A percentile compares a stretch with the other conserved stretches of the same genome.
Evolutionary conservation across 1,139 yeast species (phyloP).

Genomic region (Yamadazyma conglobata): DNA sequence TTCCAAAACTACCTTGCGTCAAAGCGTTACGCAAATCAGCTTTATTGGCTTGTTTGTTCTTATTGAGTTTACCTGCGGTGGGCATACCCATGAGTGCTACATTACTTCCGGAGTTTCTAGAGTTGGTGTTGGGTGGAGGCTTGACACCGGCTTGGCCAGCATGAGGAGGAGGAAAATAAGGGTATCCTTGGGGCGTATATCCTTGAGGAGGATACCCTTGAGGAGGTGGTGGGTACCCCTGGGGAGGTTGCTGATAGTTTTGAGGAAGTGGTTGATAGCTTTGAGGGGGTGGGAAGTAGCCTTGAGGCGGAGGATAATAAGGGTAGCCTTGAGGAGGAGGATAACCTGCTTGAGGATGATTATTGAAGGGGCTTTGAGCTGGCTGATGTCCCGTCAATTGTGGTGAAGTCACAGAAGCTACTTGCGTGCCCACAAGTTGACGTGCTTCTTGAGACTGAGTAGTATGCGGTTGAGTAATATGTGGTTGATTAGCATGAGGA

Average conservation of each 20-base stretch:
- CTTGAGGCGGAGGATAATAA: slow-evolving; percentile 11
- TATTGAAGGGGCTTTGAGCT: too few relatives aligned
- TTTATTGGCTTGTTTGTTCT: slow-evolving; percentile 33
- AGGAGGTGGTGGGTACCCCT: slow-evolving; percentile 13
- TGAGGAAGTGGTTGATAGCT: slow-evolving; percentile 10
- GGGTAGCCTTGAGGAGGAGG: slow-evolving; percentile 17
- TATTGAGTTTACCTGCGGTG: slow-evolving; percentile 29
- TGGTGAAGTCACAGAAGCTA: background rate
- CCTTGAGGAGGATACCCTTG: slow-evolving; percentile 14
- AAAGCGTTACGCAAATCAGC: slow-evolving; percentile 43
- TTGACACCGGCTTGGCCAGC: slow-evolving; percentile 3
- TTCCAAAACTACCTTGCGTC: slow-evolving; percentile 40
- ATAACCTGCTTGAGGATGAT: slow-evolving; percentile 2
- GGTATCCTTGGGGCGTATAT: slow-evolving; percentile 15
- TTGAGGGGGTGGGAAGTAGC: slow-evolving; percentile 4
- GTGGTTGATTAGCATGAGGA: slow-evolving; percentile 6
- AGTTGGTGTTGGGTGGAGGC: slow-evolving; percentile 5
- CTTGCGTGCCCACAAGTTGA: slow-evolving; percentile 1
- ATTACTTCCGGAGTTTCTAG: slow-evolving; percentile 18
- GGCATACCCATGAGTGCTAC: slow-evolving; percentile 40
- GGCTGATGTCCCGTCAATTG: too few relatives aligned
- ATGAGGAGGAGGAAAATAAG: slow-evolving; percentile 10
- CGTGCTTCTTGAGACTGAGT: slow-evolving; percentile 4
- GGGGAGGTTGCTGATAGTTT: too few relatives aligned
- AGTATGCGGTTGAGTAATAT: background rate